A percentile compares a stretch with the other conserved stretches of the same genome.
Conservation (phyloP, 768 basidiomycete genomes). For the Macrolepiota albuminosa region DNA sequence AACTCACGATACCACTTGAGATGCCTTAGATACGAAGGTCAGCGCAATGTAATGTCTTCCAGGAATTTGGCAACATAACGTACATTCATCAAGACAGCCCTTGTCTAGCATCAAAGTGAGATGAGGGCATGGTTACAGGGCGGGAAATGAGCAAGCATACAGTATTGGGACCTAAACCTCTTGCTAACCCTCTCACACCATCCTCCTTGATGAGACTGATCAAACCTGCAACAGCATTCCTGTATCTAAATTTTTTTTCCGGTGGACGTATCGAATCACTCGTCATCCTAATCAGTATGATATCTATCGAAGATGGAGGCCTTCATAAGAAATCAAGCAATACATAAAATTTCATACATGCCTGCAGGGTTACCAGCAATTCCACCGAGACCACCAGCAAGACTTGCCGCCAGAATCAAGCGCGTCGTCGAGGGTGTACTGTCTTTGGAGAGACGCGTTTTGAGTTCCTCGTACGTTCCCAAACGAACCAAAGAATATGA, state of each 20-base stretch:
- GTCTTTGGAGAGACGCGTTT: no score
- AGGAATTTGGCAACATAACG: not conserved
- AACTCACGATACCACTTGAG: constrained; percentile 81
- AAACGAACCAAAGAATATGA: no score
- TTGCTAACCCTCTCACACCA: constrained; percentile 59
- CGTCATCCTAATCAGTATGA: no score
- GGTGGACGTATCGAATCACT: no score
- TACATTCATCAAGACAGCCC: constrained; percentile 16
- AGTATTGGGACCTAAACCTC: constrained; percentile 77
- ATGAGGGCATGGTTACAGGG: constrained; percentile 10
- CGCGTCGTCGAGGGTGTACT: no score
- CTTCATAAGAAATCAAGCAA: no score
- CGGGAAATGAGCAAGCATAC: constrained; percentile 33
- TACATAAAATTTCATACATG: no score
- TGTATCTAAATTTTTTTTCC: constrained; percentile 74
- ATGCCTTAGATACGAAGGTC: constrained; percentile 39
- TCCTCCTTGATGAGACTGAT: constrained; percentile 60
- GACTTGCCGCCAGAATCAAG: no score
- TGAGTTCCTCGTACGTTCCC: no score
- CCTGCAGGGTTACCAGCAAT: no score
- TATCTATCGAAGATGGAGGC: no score
- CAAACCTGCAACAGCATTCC: constrained; percentile 76
- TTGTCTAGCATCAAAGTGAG: constrained; percentile 6
- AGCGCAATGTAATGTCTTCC: constrained; percentile 2
- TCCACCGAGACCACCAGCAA: no score